These are phyloP conservation scores for Naganishia vishniacii DNA, from an alignment of 768 basidiomycete species.

Conservation along the genomic window DNA sequence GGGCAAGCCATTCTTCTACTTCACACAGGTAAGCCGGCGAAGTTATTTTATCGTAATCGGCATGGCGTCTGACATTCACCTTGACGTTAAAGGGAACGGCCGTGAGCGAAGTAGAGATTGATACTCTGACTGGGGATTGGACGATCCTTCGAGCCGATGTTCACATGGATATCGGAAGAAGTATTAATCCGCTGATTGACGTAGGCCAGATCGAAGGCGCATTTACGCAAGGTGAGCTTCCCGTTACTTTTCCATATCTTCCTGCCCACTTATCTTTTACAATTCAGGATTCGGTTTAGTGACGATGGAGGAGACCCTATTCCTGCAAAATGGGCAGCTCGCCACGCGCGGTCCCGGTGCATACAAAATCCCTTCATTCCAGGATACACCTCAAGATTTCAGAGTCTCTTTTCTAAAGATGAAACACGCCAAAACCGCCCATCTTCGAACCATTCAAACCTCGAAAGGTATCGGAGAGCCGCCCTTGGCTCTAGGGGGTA, in stretches of 20 bases:
- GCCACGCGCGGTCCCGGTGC: slow-evolving; percentile 35
- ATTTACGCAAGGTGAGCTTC: slow-evolving; percentile 23
- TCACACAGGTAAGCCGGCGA: slow-evolving; percentile 31
- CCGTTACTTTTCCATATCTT: background rate
- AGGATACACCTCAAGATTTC: slow-evolving; percentile 35
- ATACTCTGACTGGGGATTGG: slow-evolving; percentile 34
- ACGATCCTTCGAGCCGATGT: slow-evolving; percentile 30
- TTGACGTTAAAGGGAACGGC: slow-evolving; percentile 3
- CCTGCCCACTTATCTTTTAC: background rate
- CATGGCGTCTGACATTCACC: no score
- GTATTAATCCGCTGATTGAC: slow-evolving; percentile 37
- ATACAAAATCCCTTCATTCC: slow-evolving; percentile 36
- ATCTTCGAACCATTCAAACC: slow-evolving; percentile 25
- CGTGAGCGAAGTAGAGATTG: slow-evolving; percentile 37
- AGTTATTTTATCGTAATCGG: no score
- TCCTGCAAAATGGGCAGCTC: slow-evolving; percentile 35
- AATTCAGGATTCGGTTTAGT: slow-evolving; percentile 26
- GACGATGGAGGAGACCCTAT: slow-evolving; percentile 36
- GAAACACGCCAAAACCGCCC: slow-evolving; percentile 20
- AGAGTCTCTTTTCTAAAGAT: slow-evolving; percentile 28
- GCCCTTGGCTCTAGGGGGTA: slow-evolving; percentile 36
- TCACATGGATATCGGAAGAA: slow-evolving; percentile 35
- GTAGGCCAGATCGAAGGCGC: slow-evolving; percentile 40
- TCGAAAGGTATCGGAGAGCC: slow-evolving; percentile 32
- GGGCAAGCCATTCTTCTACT: slow-evolving; percentile 31